Evolutionary conservation across 495 filamentous ascomycete genomes (phyloP), one percentile per base, ranked within the genome.

Genomic region (Rusavskia elegans): DNA sequence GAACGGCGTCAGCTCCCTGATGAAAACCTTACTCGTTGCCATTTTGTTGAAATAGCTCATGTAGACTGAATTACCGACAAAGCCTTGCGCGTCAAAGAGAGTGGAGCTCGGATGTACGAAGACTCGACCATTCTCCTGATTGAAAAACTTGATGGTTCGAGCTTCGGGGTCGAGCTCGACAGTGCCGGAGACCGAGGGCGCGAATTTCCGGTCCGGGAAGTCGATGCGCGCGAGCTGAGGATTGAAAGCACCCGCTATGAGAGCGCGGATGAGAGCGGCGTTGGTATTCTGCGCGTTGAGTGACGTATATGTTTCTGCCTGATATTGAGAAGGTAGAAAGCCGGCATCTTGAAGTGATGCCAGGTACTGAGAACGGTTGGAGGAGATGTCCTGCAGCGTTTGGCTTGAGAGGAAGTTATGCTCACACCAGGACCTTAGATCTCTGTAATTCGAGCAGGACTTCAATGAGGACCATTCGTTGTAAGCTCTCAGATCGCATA

Each of bases 121-220:
- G 35, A 97, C 86, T 41, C 92, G 76, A 0, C 84, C 85, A 52
- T 81, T 85, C 41, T 93, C 84, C 62, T 87, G 81, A 52, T 83
- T 84, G 62, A 85, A 97, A 69, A 89, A 97, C 62, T 84, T 87
- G 64, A 98, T 95, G 14, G 81, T 87, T 25, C 82, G 73, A 17
- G 90, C 89, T 67, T 96, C 92, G 0, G 90, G 90, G 59, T 98
- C 92, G 2, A 95, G 68, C 61, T 89, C 90, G 1, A 98, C 82
- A 3, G 92, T 85, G 27, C 92, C 92, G 2, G 85, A 81, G 51
- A 89, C 72, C 0, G 83, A 85, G 29, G 81, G 78, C 32, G 85
- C 84, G 67, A 92, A 98, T 63, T 93, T 95, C 73, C 93, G 90
- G 66, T 95, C 87, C 0, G 92, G 92, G 62, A 95, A 83, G 38